Evolutionary conservation across 2,329 filamentous ascomycete genomes (phyloP).

Genomic region (Aspergillus melleus): DNA sequence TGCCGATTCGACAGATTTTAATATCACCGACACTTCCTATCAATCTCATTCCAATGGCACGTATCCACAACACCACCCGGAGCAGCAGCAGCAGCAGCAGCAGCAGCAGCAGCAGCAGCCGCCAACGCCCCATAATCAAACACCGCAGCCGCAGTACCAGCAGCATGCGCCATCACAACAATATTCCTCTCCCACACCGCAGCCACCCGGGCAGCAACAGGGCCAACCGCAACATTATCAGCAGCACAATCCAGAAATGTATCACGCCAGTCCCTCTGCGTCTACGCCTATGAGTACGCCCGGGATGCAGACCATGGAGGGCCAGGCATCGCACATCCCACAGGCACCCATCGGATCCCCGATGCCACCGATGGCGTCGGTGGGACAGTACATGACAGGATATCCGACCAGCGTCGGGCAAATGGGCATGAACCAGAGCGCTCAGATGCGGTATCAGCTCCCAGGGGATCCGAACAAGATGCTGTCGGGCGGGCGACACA

Average conservation of each 20-base stretch:
- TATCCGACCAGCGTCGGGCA: conserved; percentile 35
- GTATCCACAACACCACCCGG: conserved; percentile 14
- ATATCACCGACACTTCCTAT: conserved; percentile 45
- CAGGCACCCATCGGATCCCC: conserved; percentile 53
- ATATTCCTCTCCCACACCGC: conserved; percentile 17
- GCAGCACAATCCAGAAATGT: conserved; percentile 35
- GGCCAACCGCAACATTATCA: conserved; percentile 31
- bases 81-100: conserved; percentile 27
- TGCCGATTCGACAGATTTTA: conserved; percentile 23
- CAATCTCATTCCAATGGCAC: conserved; percentile 46
- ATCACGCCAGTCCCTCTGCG: conserved; percentile 26
- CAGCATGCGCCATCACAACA: conserved; percentile 16
- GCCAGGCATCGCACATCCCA: conserved; percentile 35
- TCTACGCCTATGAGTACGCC: conserved; percentile 21
- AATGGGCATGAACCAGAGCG: conserved; percentile 40
- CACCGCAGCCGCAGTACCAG: conserved; percentile 9
- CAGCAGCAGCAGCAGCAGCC: conserved; percentile 27
- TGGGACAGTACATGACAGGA: conserved; percentile 56
- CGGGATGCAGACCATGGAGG: conserved; percentile 22
- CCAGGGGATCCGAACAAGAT: conserved; percentile 53
- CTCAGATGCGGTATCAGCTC: conserved; percentile 54
- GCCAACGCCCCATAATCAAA: background rate
- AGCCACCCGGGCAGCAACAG: conserved; percentile 32
- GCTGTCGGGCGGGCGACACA: conserved; percentile 63
- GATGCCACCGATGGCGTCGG: conserved; percentile 53